Base-by-base conservation (phyloP, 306 rosid genomes). In the Myrica gale region DNA sequence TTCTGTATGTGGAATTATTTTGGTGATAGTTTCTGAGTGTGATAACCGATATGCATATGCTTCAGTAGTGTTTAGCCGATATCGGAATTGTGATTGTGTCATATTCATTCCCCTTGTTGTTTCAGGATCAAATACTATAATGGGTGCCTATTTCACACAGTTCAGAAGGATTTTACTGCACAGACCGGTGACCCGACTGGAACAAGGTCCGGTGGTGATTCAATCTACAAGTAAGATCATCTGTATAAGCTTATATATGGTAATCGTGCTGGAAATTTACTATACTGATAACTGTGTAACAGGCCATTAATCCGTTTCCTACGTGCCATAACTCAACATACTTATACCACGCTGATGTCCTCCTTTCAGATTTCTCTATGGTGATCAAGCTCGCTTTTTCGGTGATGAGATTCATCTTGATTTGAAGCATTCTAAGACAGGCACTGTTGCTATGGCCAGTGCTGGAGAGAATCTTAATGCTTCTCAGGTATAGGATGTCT, bases 381-480 rank as follows among this genome's bases (percentile, higher is more conserved):
- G 98, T 56, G 97, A 95, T 23, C 97, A 95, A 78, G 97, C 98
- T 79, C 89, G 98, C 63, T 92, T 95, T 89, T 95, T 95, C 77
- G 69, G 76, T 26, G 97, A 95, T 41, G 97, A 92, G 85, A 84
- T 90, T 87, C 92, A 87, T 77, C 88, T 87, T 48, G 97, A 92
- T 85, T 87, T 95, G 77, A 95, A 95, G 90, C 98, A 95, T 88
- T 78, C 97, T 10, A 95, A 89, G 88, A 89, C 86, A 5, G 98
- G 96, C 70, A 92, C 95, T 1, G 79, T 94, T 86, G 88, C 97
- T 76, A 94, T 94, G 97, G 98, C 98, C 45, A 91, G 97, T 84
- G 98, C 92, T 3, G 98, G 98, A 72, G 96, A 91, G 86, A 91
- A 94, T 81, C 88, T 94, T 58, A 94, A 94, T 88, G 98, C 98